phyloP scores from a whole-genome alignment of 495 filamentous ascomycete genomes.

The Cercophora samala region DNA sequence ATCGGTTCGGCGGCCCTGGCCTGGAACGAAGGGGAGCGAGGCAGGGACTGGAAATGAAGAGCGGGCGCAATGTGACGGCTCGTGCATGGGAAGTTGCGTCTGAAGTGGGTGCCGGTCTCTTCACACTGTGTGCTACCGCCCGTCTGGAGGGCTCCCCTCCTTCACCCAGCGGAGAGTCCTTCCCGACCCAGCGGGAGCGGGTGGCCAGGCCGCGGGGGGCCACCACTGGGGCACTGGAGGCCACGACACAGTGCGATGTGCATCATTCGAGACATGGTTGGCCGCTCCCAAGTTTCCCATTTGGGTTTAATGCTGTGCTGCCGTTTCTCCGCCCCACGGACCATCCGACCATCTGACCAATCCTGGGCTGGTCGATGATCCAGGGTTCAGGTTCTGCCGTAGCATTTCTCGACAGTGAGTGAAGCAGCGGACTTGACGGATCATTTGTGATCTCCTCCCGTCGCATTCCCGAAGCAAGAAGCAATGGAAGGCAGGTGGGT shows the following conservation, averaged over 20 bases:
- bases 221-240: no score
- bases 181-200: constrained; percentile 28
- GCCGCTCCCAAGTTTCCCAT: constrained; percentile 18
- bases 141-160: constrained; percentile 6
- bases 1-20: neutral
- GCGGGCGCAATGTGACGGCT: constrained; percentile 26
- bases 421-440: neutral
- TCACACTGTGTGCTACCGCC: constrained; percentile 9
- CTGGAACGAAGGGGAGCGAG: constrained; percentile 10
- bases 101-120: constrained; percentile 23
- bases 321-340: constrained; percentile 24
- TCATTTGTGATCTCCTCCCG: constrained; percentile 4
- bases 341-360: constrained; percentile 17
- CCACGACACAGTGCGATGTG: constrained; percentile 20
- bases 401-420: neutral
- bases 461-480: constrained; percentile 10
- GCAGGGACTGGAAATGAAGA: constrained; percentile 29
- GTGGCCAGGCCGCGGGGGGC: constrained; percentile 4
- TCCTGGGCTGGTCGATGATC: constrained; percentile 18
- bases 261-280: neutral
- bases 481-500: no score
- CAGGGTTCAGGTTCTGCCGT: constrained; percentile 32
- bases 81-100: constrained; percentile 28
- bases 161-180: constrained; percentile 10
- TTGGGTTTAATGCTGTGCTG: constrained; percentile 17